Conservation (phyloP, 257 asterid genomes). For the Apocynum venetum region DNA sequence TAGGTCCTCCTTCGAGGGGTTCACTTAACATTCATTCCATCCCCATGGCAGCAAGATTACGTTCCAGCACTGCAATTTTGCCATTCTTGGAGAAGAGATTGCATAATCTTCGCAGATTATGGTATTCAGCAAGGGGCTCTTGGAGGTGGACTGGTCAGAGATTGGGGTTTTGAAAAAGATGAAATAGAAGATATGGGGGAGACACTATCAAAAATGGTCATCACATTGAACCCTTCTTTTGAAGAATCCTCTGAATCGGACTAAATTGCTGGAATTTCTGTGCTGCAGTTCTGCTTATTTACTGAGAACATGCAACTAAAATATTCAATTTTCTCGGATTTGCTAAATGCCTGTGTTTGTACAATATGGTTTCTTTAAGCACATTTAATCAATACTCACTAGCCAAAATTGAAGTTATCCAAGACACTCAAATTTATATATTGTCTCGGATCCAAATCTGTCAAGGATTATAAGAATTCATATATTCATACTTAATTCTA, state of each 20-base stretch:
- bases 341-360: neutral
- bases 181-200: slow-evolving; percentile 76
- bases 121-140: slow-evolving; percentile 69
- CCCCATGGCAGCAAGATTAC: slow-evolving; percentile 87
- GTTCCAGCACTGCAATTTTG: slow-evolving; percentile 71
- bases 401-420: neutral
- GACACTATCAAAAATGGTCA: slow-evolving; percentile 60
- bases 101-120: slow-evolving; percentile 53
- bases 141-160: slow-evolving; percentile 51
- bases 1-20: slow-evolving; percentile 48
- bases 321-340: neutral
- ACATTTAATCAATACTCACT: neutral
- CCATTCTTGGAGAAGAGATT: slow-evolving; percentile 66
- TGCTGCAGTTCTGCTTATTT: neutral
- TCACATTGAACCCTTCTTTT: slow-evolving; percentile 42
- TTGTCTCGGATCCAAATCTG: no score
- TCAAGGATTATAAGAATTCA: no score
- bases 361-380: neutral
- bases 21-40: slow-evolving; percentile 78
- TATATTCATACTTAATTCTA: no score
- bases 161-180: slow-evolving; percentile 80
- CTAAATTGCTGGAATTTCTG: slow-evolving; percentile 19
- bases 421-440: no score
- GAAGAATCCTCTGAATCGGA: slow-evolving; percentile 67
- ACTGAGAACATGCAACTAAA: neutral